phyloP scores from a whole-genome alignment of 2,329 filamentous ascomycete genomes.

The Fusarium siculi region DNA sequence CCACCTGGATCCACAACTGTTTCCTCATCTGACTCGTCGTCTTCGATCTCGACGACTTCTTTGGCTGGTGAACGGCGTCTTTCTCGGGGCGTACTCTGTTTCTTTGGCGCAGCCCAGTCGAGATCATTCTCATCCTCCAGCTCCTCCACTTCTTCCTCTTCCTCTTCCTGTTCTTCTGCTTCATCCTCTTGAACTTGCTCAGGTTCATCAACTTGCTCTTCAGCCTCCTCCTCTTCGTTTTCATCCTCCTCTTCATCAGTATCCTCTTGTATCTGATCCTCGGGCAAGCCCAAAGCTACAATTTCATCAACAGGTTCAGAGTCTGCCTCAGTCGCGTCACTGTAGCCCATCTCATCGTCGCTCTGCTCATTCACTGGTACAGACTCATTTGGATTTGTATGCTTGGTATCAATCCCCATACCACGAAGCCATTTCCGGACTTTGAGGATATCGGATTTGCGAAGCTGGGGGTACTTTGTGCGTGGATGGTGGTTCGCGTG shows the following conservation, averaged over 20 bases:
- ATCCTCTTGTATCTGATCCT: not conserved
- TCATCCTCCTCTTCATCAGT: not conserved
- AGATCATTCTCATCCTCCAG: not conserved
- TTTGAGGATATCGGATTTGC: not conserved
- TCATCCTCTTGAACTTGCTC: not conserved
- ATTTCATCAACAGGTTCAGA: constrained; percentile 2
- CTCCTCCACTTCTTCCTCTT: not conserved
- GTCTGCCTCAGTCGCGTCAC: not conserved
- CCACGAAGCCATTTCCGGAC: not conserved
- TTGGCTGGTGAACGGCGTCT: not conserved
- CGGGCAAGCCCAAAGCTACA: not conserved
- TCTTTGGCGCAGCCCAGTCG: not conserved
- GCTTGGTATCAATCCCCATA: not conserved
- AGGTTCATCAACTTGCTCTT: not conserved
- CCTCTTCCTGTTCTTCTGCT: not conserved
- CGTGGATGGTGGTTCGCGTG: not conserved
- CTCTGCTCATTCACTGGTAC: not conserved
- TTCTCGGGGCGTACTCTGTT: not conserved
- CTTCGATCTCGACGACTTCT: not conserved
- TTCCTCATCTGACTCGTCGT: not conserved
- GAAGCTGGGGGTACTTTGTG: not conserved
- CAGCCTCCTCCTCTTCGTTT: not conserved
- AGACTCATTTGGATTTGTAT: not conserved
- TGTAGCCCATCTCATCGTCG: not conserved
- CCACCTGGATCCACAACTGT: not conserved